Evolutionary conservation across 2,329 filamentous ascomycete species (phyloP).

Genomic region (Daldinia eschscholtzii): DNA sequence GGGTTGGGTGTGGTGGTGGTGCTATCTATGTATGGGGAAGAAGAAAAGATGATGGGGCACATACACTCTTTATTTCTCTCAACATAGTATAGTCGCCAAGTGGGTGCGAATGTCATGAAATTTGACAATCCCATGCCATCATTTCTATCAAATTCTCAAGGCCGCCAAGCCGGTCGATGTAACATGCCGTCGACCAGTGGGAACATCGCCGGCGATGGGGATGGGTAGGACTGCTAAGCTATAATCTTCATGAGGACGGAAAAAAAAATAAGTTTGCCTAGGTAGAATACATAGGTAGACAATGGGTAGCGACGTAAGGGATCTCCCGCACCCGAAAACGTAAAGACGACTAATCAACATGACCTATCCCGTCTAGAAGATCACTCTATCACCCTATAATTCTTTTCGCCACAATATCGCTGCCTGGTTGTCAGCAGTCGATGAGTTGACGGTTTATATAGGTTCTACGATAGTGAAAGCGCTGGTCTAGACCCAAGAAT

Average conservation of each 20-base stretch:
- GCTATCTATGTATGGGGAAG: background rate
- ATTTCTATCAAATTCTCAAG: constrained; percentile 18
- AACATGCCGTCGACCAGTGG: constrained; percentile 26
- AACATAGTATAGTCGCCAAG: constrained; percentile 3
- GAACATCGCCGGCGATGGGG: constrained; percentile 21
- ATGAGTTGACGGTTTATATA: constrained; percentile 16
- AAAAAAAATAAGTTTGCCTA: constrained; percentile 17
- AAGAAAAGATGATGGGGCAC: constrained; percentile 9
- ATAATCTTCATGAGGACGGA: constrained; percentile 2
- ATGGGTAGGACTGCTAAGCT: background rate
- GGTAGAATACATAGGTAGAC: background rate
- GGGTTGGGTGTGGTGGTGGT: constrained; percentile 38
- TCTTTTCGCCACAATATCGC: constrained; percentile 25
- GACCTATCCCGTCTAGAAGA: constrained; percentile 21
- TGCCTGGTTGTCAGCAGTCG: constrained; percentile 13
- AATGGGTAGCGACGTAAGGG: constrained; percentile 19
- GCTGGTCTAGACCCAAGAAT: constrained; percentile 24
- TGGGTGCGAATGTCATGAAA: constrained; percentile 31
- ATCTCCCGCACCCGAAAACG: constrained; percentile 15
- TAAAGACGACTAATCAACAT: constrained; percentile 5
- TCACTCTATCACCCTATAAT: constrained; percentile 23
- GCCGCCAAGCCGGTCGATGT: constrained; percentile 20
- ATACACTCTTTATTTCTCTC: background rate
- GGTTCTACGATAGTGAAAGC: constrained; percentile 11
- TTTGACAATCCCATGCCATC: constrained; percentile 31